phyloP scores from a whole-genome alignment of 345 rosid genomes.

The Syzygium oleosum region DNA sequence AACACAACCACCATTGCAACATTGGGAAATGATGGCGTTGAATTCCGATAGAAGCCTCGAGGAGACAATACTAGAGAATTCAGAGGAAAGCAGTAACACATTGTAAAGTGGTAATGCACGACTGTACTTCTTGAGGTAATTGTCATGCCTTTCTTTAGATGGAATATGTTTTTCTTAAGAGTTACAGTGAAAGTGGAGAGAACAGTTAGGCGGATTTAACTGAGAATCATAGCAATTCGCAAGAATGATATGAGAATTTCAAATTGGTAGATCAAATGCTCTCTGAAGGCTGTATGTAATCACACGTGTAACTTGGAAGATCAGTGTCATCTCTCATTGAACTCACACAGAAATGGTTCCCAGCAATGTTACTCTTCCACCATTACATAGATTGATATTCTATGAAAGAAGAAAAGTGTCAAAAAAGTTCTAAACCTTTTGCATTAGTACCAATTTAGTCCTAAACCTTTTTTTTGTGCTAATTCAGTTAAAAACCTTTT shows the following conservation, averaged over 20 bases:
- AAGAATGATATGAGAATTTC: background rate
- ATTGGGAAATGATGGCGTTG: background rate
- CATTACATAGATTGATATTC: no score
- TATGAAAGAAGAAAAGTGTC: no score
- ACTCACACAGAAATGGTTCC: background rate
- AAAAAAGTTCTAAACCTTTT: no score
- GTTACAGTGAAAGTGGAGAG: background rate
- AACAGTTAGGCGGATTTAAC: background rate
- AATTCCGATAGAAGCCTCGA: background rate
- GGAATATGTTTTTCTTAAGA: background rate
- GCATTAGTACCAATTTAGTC: no score
- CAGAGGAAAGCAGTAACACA: background rate
- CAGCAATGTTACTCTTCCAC: background rate
- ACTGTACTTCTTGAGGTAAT: background rate
- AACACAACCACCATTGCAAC: background rate
- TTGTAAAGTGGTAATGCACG: background rate
- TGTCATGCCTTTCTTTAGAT: background rate
- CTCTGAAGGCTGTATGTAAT: background rate
- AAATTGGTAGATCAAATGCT: background rate
- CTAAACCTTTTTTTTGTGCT: no score
- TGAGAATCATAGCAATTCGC: background rate
- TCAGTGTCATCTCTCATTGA: background rate
- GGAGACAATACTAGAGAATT: background rate
- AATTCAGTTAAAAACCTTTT: no score
- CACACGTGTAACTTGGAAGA: background rate